Base-by-base conservation (phyloP, 192 early-diverging fungal genomes). In the Coemansia sp. region DNA sequence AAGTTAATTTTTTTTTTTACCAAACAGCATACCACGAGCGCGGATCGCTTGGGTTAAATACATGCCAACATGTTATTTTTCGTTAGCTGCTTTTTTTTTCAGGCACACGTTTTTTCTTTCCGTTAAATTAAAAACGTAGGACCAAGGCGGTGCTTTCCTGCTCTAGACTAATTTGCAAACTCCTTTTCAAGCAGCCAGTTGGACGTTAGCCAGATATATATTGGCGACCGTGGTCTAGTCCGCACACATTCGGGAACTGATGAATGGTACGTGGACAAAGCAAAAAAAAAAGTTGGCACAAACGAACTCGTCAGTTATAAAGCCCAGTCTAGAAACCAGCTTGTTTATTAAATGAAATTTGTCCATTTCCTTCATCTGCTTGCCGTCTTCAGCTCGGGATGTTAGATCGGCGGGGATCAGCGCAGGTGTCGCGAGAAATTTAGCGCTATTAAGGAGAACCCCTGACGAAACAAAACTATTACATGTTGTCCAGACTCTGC, bases 21-120 rank as follows among this genome's bases (percentile, higher is more conserved):
- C 49, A 52, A 52, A 52, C 49, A 57, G 34, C 34, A 57, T 36
- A 57, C 55, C 55, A 20, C n/a, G 33, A 57, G 55, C 15, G 55
- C 55, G 55, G 55, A 57, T 36, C 55, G 34, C 8, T 13, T 57
- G 29, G 14, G 55, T 57, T 57, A 57, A 57, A 57, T 57, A 57
- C 17, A 36, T 36, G 34, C 29, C 9, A 5, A 34, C 13, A 57
- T 57, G 34, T 34, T 19, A 19, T 35, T 35, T 17, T 57, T 33
- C 25, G 35, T 35, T 35, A 3, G 22, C 23, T 14, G 14, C 29
- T 29, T 29, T 25, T 14, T 52, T 7, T 25, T 25, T 23, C 23
- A 52, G 23, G 2, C 20, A 52, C 1, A 10, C 25, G 9, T 52
- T 25, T 13, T 25, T 23, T 48, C n/a, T 48, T 13, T 52, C 10